phyloP scores from a whole-genome alignment of 129 eudicot genomes.

The Flaveria brownii region DNA sequence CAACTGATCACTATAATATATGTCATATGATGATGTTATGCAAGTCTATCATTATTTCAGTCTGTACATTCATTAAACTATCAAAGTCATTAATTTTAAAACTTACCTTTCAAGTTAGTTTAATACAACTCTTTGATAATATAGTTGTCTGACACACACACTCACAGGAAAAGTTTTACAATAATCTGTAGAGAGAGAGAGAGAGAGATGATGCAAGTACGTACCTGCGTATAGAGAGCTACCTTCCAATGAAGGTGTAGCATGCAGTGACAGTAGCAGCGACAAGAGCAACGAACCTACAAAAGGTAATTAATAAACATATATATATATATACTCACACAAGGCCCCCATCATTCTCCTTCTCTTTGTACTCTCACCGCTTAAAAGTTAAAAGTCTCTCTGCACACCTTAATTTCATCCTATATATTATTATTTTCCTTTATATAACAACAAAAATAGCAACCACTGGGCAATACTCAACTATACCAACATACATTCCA shows the following conservation, averaged over 20 bases:
- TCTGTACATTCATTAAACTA: not conserved
- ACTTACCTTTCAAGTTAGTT: not conserved
- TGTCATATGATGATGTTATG: not conserved
- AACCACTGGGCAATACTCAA: slow-evolving; percentile 24
- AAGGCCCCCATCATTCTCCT: slow-evolving; percentile 34
- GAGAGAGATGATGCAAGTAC: slow-evolving; percentile 8
- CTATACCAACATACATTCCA: slow-evolving; percentile 14
- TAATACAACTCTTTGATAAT: not conserved
- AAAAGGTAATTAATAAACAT: slow-evolving; percentile 38
- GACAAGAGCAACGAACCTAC: slow-evolving; percentile 54
- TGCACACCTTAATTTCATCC: not conserved
- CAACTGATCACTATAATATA: not conserved
- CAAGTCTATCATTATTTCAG: not conserved
- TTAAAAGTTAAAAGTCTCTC: slow-evolving; percentile 28
- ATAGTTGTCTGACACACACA: not conserved
- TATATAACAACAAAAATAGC: slow-evolving; percentile 13
- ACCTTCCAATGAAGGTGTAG: slow-evolving; percentile 30
- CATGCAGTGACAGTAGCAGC: slow-evolving; percentile 40
- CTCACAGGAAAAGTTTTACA: slow-evolving; percentile 15
- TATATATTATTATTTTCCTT: not conserved
- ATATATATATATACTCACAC: not conserved
- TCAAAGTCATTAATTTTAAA: not conserved
- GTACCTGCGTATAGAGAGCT: slow-evolving; percentile 28
- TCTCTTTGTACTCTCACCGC: slow-evolving; percentile 31
- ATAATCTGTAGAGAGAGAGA: slow-evolving; percentile 16